Evolutionary conservation across 257 asterid genomes (phyloP).

Genomic region (Lycium barbarum): DNA sequence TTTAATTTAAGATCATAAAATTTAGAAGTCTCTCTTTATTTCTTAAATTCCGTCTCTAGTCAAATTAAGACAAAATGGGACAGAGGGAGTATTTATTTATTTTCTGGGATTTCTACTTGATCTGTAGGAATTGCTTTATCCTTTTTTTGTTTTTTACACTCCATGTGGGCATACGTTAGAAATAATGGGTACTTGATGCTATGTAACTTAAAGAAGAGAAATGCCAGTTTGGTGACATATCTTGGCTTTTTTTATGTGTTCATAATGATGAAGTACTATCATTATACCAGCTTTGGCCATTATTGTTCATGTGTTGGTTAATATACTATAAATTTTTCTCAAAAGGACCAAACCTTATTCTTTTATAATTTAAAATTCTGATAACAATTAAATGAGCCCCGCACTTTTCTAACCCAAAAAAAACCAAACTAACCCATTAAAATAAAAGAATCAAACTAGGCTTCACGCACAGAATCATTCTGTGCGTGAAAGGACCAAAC

Average conservation of each 20-base stretch:
- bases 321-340: neutral
- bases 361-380: neutral
- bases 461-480: too few species aligned
- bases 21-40: too few species aligned
- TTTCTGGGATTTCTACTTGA: neutral
- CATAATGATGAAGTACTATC: neutral
- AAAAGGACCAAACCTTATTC: neutral
- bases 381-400: neutral
- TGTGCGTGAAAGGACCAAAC: too few species aligned
- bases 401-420: too few species aligned
- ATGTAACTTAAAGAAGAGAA: neutral
- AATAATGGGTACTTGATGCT: neutral
- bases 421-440: too few species aligned
- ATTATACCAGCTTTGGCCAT: neutral
- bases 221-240: constrained; percentile 23
- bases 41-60: too few species aligned
- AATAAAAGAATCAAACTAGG: too few species aligned
- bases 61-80: too few species aligned
- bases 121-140: neutral
- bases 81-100: too few species aligned
- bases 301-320: neutral
- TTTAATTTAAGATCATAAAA: too few species aligned
- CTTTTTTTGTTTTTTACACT: neutral
- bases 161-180: neutral
- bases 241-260: constrained; percentile 24